Percentiles rank a stretch among this genome's conserved stretches.
These are phyloP conservation scores for Serpula lacrymans DNA, from an alignment of 768 basidiomycete genomes.

Conservation along the genomic window DNA sequence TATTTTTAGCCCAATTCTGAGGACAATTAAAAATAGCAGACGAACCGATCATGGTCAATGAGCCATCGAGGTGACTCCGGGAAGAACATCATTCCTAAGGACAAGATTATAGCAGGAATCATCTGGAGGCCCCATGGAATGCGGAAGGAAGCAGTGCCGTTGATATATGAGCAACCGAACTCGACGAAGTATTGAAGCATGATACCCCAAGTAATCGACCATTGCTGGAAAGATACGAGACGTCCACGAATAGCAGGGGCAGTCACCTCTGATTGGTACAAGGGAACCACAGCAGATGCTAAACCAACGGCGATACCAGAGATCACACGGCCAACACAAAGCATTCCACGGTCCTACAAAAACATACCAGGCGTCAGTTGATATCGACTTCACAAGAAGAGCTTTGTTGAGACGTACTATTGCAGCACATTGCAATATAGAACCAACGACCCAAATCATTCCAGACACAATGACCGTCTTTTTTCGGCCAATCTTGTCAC, in stretches of 20 bases:
- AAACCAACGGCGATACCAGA: constrained; percentile 68
- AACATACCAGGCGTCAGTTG: neutral
- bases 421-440: constrained; percentile 66
- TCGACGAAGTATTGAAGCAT: constrained; percentile 73
- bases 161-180: constrained; percentile 67
- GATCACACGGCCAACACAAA: constrained; percentile 67
- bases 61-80: constrained; percentile 74
- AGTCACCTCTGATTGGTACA: constrained; percentile 76
- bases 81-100: constrained; percentile 63
- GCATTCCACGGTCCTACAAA: constrained; percentile 65
- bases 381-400: neutral
- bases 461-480: constrained; percentile 64
- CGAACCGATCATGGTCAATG: constrained; percentile 54
- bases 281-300: constrained; percentile 62
- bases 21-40: neutral
- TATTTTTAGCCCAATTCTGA: too few relatives aligned
- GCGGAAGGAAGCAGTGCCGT: constrained; percentile 69
- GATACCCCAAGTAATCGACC: constrained; percentile 80
- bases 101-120: constrained; percentile 72
- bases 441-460: constrained; percentile 69
- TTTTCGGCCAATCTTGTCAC: constrained; percentile 64
- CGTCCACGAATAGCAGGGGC: constrained; percentile 70
- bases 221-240: constrained; percentile 75
- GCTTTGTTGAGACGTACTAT: constrained; percentile 25
- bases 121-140: constrained; percentile 80